Base-by-base conservation (phyloP, 345 rosid genomes). In the Bruguiera sexangula region DNA sequence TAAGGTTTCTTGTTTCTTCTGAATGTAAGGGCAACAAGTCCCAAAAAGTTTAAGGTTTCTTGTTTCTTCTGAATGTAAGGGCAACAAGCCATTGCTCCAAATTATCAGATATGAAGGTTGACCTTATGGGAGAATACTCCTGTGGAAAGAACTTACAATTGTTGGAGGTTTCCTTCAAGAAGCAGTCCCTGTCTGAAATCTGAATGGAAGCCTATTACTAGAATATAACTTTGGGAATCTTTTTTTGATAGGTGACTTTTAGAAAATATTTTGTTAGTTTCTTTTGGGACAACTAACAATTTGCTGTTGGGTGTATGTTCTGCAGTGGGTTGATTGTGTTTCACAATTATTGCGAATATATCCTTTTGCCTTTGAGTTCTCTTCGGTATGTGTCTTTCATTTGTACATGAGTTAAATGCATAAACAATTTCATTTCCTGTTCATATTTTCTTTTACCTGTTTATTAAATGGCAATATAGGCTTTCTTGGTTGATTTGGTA, bases 301-400 rank as follows among this genome's bases (percentile, higher is more conserved):
- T 67, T 67, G 65, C 8, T 13, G 27, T 19, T 27, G 34, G 61
- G 37, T 16, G 22, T 68, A 63, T 60, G 4, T 77, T 78, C 37
- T 88, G 89, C 95, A 94, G 98, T 94, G 98, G 98, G 85, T 95
- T 82, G 99, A 95, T 76, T 92, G 99, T 70, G 88, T 95, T 54
- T 89, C 98, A 0, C 99, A 95, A 72, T 69, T 95, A 60, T 67
- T 86, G 80, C 86, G 99, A 77, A 90, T 95, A 87, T 92, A 95
- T 85, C 99, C 99, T 18, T 86, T 84, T 75, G 97, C 99, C 57
- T 95, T 95, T 54, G 97, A 95, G 83, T 95, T 90, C 82, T 90
- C 97, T 66, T 78, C 91, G 80, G 99, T 95, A 95, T 72, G 88
- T 85, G 71, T 73, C 54, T 78, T 76, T 73, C 63, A 37, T 71